Percentiles rank a stretch among this genome's conserved stretches.
Conservation (phyloP, 371 early-diverging fungal species). For the Sporodiniella umbellata region DNA sequence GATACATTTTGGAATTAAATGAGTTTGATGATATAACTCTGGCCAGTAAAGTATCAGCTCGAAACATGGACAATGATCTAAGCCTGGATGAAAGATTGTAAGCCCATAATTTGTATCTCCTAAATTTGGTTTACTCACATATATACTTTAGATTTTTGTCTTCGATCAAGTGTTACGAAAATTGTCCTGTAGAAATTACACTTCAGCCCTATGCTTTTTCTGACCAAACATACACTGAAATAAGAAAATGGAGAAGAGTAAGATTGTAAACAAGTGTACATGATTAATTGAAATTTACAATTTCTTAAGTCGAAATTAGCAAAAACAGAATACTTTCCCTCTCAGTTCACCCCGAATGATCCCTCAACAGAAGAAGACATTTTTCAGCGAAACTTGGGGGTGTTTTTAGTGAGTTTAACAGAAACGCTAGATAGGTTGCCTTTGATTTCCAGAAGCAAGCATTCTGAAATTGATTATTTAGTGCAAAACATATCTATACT, state of each 20-base stretch:
- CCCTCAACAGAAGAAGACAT: slow-evolving; percentile 13
- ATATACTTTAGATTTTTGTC: slow-evolving; percentile 9
- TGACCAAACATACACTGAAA: slow-evolving; percentile 13
- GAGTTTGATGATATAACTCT: slow-evolving; percentile 5
- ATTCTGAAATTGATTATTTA: slow-evolving; percentile 13
- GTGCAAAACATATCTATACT: slow-evolving; percentile 13
- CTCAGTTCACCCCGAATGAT: slow-evolving; percentile 6
- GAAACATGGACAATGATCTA: slow-evolving; percentile 5
- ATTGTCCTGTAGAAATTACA: slow-evolving; percentile 11
- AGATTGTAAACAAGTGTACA: slow-evolving; percentile 7
- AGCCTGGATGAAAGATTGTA: slow-evolving; percentile 17
- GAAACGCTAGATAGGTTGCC: slow-evolving; percentile 14
- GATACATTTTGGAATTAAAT: slow-evolving; percentile 6
- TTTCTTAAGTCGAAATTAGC: slow-evolving; percentile 2
- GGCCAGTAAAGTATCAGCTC: neutral
- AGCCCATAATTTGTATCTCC: slow-evolving; percentile 2
- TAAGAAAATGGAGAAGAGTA: slow-evolving; percentile 20
- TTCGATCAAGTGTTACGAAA: slow-evolving; percentile 9
- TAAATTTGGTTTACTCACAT: slow-evolving; percentile 5
- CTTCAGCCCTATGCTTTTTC: slow-evolving; percentile 13
- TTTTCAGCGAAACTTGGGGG: slow-evolving; percentile 11
- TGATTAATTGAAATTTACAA: slow-evolving; percentile 4
- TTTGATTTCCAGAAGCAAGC: slow-evolving; percentile 7
- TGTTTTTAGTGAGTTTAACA: slow-evolving; percentile 6
- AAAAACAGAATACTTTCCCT: slow-evolving; percentile 9